phyloP scores from a whole-genome alignment of 352 stramenopile species.

The Blastocystis sp. region DNA sequence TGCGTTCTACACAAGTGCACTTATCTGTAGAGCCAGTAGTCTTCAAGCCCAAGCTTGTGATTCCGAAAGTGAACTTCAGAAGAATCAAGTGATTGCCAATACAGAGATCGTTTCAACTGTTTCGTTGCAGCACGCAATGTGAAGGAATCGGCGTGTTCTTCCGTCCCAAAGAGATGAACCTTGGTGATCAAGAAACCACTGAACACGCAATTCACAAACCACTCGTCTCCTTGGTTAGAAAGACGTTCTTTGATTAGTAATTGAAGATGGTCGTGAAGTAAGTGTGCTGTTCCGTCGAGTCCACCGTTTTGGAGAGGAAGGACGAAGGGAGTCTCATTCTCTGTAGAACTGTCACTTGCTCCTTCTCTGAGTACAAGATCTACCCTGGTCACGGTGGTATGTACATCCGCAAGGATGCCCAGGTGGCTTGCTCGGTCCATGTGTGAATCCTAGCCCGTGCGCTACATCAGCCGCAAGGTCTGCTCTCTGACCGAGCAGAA shows the following conservation, averaged over 20 bases:
- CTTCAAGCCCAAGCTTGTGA: not conserved
- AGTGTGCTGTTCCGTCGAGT: not conserved
- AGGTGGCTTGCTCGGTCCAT: conserved; percentile 69
- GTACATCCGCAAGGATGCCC: conserved; percentile 94
- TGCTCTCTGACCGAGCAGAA: conserved; percentile 95
- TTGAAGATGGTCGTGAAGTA: conserved; percentile 69
- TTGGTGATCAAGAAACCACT: not conserved
- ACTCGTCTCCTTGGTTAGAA: conserved; percentile 19
- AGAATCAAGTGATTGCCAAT: not conserved
- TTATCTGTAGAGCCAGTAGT: not conserved
- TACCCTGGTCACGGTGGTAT: conserved; percentile 98
- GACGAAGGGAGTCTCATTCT: conserved; percentile 68
- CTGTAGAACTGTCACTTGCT: conserved; percentile 80
- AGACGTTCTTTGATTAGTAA: conserved; percentile 66
- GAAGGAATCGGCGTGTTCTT: too few species aligned
- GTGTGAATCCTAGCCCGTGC: conserved; percentile 77
- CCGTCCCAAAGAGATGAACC: too few species aligned
- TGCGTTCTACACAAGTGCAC: not conserved
- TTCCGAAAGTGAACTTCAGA: not conserved
- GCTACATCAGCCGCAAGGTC: conserved; percentile 92
- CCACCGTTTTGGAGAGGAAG: not conserved
- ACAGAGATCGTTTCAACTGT: too few species aligned
- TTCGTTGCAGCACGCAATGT: too few species aligned
- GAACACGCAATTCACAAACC: conserved; percentile 9
- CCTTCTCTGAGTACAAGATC: conserved; percentile 87